Evolutionary conservation across 2,329 filamentous ascomycete species (phyloP).

Genomic region (Alternaria ventricosa): DNA sequence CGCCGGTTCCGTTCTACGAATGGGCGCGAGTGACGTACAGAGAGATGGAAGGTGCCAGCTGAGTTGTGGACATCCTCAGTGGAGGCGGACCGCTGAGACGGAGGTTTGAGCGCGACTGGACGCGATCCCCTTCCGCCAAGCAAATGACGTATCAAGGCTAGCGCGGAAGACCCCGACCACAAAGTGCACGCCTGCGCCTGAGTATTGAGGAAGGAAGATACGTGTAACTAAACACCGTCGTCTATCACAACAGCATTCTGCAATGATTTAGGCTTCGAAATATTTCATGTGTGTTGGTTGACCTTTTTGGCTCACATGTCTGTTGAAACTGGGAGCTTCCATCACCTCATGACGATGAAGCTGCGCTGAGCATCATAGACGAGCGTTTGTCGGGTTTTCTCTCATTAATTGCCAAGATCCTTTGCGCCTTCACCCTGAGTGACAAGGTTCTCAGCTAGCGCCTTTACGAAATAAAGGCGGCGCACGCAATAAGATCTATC

Average conservation of each 20-base stretch:
- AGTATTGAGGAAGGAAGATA: too few relatives aligned
- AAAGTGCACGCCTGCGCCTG: neutral
- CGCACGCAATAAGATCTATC: neutral
- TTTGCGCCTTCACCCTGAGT: too few relatives aligned
- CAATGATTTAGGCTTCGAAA: too few relatives aligned
- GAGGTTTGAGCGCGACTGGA: neutral
- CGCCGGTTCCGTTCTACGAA: conserved; percentile 26
- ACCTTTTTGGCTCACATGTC: accelerated
- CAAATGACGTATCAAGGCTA: neutral
- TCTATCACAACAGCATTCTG: neutral
- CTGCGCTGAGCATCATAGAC: neutral
- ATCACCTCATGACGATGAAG: neutral
- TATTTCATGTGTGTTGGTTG: too few relatives aligned
- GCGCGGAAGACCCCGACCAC: neutral
- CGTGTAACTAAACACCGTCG: neutral
- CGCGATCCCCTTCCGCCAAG: neutral
- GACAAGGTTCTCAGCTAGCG: too few relatives aligned
- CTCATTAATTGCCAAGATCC: too few relatives aligned
- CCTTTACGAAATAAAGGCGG: neutral
- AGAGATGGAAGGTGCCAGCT: conserved; percentile 2
- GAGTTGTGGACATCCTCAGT: neutral
- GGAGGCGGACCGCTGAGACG: neutral
- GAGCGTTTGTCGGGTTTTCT: too few relatives aligned
- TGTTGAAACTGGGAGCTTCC: neutral
- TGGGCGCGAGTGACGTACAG: conserved; percentile 22